These are phyloP conservation scores for Pelargonium citronellum DNA, from an alignment of 441 rosid species.

Conservation along the genomic window DNA sequence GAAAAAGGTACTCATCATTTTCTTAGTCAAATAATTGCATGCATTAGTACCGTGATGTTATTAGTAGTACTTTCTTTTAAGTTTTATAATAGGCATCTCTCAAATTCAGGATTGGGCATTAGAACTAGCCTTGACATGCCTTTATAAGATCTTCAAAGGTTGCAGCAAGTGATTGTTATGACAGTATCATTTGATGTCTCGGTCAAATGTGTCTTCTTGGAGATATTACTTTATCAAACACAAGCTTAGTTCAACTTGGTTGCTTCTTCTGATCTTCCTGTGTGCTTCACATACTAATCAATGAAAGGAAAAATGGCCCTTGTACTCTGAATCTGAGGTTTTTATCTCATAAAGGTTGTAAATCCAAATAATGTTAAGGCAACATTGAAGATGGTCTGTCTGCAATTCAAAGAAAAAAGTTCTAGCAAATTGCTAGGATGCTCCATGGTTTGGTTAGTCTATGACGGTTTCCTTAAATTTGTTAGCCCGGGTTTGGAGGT, in stretches of 20 bases:
- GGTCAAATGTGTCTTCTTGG: neutral
- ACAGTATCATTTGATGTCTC: neutral
- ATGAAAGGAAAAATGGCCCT: neutral
- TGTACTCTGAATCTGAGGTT: neutral
- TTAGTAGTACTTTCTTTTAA: neutral
- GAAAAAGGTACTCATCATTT: conserved; percentile 45
- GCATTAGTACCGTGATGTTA: neutral
- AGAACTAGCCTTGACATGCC: conserved; percentile 6
- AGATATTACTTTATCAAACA: neutral
- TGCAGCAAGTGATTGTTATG: neutral
- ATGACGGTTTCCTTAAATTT: neutral
- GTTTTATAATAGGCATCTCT: neutral
- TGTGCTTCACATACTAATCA: neutral
- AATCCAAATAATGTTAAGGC: neutral
- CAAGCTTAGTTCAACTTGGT: neutral
- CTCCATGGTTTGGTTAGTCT: neutral
- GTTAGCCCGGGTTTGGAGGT: neutral
- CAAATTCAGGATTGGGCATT: neutral
- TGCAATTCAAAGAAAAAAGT: too few species aligned
- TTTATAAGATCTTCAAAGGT: neutral
- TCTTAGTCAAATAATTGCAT: neutral
- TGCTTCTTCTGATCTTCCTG: neutral
- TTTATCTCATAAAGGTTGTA: neutral
- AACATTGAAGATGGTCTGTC: too few species aligned
- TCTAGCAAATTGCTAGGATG: neutral